Evolutionary conservation across 805 yeast genomes (phyloP), one percentile per base, ranked within the genome.

Genomic region (Tetrapisispora namnaoensis): DNA sequence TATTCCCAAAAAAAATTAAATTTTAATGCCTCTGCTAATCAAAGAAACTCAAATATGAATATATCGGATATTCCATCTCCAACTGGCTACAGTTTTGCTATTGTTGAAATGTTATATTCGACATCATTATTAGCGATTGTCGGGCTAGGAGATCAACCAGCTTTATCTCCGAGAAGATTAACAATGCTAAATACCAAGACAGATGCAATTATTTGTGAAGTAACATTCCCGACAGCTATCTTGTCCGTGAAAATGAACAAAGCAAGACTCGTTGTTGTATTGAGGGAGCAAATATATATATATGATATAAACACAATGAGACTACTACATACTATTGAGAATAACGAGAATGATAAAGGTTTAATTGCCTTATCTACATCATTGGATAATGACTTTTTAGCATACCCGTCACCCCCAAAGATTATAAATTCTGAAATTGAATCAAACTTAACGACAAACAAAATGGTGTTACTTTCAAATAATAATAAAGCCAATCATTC

Each of bases 151-250:
- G 86, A 82, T 50, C 83, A 77, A 50, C 77, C 83, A 2, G 65
- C 74, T 4, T 73, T 79, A 58, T 79, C 87, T 9, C 95, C 95
- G n/a, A 74, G 96, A 51, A 79, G 89, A 54, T 74, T 91, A 51
- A 81, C 82, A 60, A 81, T 91, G 47, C 72, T 90, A 49, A 93
- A 93, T 68, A 86, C 96, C 1, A 87, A 86, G 62, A 70, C 66
- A 53, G 66, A 69, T 49, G 62, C 77, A 0, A 68, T 73, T 0
- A 84, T 85, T 14, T 85, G 93, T 62, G 91, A 84, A 61, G 70
- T 85, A 48, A 75, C 84, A 0, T 85, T 83, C 56, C 84, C 87
- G 1, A 72, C 83, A 4, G 64, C 77, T 6, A 80, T 85, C 1
- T 59, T 80, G 30, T 75, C 77, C 39, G 79, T 84, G 34, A 78